Conservation (phyloP, 768 basidiomycete genomes). For the Agaricus blazei region DNA sequence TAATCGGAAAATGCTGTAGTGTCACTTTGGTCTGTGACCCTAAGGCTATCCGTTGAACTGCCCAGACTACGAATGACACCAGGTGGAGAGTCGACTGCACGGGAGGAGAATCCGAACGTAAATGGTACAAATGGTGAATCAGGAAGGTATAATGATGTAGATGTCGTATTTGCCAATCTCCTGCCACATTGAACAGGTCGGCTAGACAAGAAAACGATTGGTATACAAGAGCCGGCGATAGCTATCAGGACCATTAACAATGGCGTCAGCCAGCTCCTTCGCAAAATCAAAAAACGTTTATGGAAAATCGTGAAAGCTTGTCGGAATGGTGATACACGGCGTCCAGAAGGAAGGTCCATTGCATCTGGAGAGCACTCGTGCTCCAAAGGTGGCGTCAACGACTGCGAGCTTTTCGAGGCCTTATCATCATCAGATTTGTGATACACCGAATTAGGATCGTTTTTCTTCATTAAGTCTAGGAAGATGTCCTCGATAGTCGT, state of each 20-base stretch:
- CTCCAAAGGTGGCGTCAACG: constrained; percentile 15
- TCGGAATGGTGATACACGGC: constrained; percentile 46
- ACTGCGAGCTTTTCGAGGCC: constrained; percentile 13
- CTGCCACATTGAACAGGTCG: constrained; percentile 47
- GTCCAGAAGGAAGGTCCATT: constrained; percentile 46
- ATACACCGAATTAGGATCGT: constrained; percentile 18
- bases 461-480: constrained; percentile 58
- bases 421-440: constrained; percentile 18
- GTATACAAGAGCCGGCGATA: constrained; percentile 61
- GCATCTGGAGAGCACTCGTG: constrained; percentile 13
- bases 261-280: constrained; percentile 66
- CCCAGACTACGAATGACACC: constrained; percentile 45
- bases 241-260: constrained; percentile 48
- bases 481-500: constrained; percentile 83
- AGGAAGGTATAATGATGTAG: constrained; percentile 53
- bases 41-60: constrained; percentile 26
- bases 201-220: constrained; percentile 56
- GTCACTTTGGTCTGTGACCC: constrained; percentile 39
- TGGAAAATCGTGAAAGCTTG: constrained; percentile 73
- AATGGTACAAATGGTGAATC: constrained; percentile 32
- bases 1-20: constrained; percentile 55
- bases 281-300: constrained; percentile 60
- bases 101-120: constrained; percentile 24
- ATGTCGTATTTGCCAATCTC: constrained; percentile 29
- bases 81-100: constrained; percentile 51